Evolutionary conservation across 2,329 filamentous ascomycete genomes (phyloP).

Genomic region (Penicillium sp.): DNA sequence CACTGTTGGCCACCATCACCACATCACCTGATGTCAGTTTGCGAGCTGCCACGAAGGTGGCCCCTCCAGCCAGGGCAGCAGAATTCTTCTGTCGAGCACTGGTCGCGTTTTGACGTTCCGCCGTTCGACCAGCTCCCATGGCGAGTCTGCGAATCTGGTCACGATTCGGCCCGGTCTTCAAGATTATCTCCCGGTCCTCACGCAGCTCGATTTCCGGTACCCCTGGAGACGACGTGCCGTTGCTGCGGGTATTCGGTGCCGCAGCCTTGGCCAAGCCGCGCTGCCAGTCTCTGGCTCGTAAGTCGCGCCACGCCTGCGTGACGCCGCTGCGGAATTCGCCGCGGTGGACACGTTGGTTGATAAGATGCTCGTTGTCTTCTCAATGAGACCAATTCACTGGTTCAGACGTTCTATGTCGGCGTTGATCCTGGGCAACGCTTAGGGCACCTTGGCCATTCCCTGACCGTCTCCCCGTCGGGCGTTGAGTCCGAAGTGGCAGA

Average conservation of each 20-base stretch:
- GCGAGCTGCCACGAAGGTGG: constrained; percentile 4
- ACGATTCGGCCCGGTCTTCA: constrained; percentile 3
- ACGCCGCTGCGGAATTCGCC: too few relatives aligned
- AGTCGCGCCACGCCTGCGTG: too few relatives aligned
- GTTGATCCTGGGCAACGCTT: constrained; percentile 11
- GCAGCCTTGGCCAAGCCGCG: too few relatives aligned
- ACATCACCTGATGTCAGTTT: constrained; percentile 4
- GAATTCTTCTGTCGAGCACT: constrained; percentile 3
- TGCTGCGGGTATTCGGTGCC: too few relatives aligned
- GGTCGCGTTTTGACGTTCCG: neutral
- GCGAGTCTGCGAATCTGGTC: constrained; percentile 2
- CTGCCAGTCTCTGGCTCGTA: too few relatives aligned
- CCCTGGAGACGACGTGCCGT: neutral
- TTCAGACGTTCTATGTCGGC: constrained; percentile 10
- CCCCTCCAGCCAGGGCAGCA: neutral
- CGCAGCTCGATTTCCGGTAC: constrained; percentile 4
- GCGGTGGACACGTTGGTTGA: neutral
- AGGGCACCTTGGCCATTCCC: constrained; percentile 1
- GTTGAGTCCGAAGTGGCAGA: constrained; percentile 12
- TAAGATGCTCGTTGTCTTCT: constrained; percentile 11
- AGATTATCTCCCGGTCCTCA: constrained; percentile 4
- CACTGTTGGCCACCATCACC: constrained; percentile 5
- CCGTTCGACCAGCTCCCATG: constrained; percentile 2
- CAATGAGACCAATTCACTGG: constrained; percentile 8
- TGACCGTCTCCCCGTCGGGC: constrained; percentile 13